phyloP scores from a whole-genome alignment of 73 alveolate species.

The Stentor roeselii region DNA sequence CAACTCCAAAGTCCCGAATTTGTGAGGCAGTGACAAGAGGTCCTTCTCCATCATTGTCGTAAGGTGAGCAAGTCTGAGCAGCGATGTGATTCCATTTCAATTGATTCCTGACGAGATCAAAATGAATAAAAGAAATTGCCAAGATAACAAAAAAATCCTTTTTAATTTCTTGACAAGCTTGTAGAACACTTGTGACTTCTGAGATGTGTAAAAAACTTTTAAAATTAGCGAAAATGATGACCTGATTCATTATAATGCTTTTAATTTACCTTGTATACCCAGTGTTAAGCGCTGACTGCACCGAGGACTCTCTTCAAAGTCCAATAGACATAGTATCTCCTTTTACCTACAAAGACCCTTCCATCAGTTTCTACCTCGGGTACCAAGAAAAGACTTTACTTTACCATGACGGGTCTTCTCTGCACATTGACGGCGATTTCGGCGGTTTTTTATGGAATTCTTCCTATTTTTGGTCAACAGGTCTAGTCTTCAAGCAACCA shows the following conservation, averaged over 20 bases:
- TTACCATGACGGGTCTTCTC: conserved; percentile 2
- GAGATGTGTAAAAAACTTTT: too few relatives aligned
- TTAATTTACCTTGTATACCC: too few relatives aligned
- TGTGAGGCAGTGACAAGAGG: conserved; percentile 77
- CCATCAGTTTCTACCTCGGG: background rate
- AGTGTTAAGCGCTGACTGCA: background rate
- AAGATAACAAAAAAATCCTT: too few relatives aligned
- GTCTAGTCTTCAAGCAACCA: background rate
- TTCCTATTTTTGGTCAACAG: conserved; percentile 16
- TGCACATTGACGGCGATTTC: conserved; percentile 20
- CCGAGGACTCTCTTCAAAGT: background rate
- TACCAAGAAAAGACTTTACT: conserved; percentile 1
- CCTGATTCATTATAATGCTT: too few relatives aligned
- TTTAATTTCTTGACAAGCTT: too few relatives aligned
- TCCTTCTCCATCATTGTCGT: too few relatives aligned
- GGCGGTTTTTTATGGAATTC: conserved; percentile 12
- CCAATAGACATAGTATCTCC: conserved; percentile 23
- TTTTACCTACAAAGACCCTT: conserved; percentile 1
- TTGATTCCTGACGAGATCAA: too few relatives aligned
- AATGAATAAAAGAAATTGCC: too few relatives aligned
- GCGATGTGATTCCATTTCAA: too few relatives aligned
- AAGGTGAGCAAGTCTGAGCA: too few relatives aligned
- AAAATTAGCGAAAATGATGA: too few relatives aligned
- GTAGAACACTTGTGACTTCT: too few relatives aligned
- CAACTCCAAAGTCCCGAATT: conserved; percentile 66